Percentiles rank a stretch among this genome's conserved stretches.
Conservation (phyloP, 2,329 filamentous ascomycete genomes). For the Beauveria bassiana region DNA sequence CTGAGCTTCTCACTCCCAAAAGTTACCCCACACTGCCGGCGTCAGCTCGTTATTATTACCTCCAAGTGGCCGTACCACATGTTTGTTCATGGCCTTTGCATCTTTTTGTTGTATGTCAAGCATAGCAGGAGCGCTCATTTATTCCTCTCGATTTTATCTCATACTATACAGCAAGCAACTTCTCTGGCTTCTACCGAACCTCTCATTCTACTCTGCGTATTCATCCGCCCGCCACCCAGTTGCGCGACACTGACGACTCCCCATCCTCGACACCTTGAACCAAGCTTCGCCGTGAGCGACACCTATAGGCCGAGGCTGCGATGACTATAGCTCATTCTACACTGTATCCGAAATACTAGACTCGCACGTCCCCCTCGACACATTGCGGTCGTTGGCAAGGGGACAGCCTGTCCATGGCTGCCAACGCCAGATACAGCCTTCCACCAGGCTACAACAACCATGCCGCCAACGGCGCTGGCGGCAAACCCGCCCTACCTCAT, state of each 20-base stretch:
- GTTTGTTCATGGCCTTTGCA: background rate
- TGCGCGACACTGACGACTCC: background rate
- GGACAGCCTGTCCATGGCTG: slow-evolving; percentile 23
- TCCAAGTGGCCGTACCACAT: slow-evolving; percentile 8
- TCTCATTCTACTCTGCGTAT: background rate
- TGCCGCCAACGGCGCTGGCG: slow-evolving; percentile 11
- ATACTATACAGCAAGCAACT: background rate
- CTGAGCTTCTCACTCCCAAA: background rate
- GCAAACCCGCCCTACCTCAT: slow-evolving; percentile 36
- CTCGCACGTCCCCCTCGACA: slow-evolving; percentile 1
- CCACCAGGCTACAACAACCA: slow-evolving; percentile 18
- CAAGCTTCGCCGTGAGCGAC: background rate
- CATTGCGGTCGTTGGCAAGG: slow-evolving; percentile 15
- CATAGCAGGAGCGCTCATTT: background rate
- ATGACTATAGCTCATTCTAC: background rate
- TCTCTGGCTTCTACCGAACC: background rate
- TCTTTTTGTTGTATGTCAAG: background rate
- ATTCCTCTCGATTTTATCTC: background rate
- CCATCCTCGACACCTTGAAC: background rate
- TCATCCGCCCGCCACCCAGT: background rate
- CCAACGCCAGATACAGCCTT: slow-evolving; percentile 23
- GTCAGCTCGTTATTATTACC: slow-evolving; percentile 2
- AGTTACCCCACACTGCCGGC: slow-evolving; percentile 6
- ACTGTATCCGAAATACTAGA: background rate
- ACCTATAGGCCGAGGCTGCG: background rate